phyloP scores from a whole-genome alignment of 257 asterid genomes.

The Solanum corneliomulleri region DNA sequence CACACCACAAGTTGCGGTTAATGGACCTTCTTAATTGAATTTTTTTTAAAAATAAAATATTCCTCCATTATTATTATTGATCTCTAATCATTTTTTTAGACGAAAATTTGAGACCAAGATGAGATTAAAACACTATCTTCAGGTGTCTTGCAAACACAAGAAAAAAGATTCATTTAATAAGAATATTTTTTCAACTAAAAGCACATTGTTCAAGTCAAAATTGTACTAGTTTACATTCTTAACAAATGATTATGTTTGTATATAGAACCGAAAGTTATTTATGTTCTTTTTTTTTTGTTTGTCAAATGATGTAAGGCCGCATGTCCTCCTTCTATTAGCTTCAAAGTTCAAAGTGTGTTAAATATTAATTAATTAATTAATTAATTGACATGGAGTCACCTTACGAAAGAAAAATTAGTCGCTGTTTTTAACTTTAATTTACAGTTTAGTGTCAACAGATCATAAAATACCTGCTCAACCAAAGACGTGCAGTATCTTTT shows the following conservation, averaged over 20 bases:
- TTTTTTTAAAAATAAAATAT: too few species aligned
- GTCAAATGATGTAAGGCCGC: not conserved
- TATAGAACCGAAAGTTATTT: not conserved
- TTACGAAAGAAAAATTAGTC: not conserved
- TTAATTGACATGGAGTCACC: not conserved
- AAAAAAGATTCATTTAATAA: not conserved
- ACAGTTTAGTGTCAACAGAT: not conserved
- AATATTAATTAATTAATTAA: not conserved
- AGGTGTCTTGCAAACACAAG: not conserved
- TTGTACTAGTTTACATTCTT: not conserved
- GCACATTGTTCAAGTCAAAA: not conserved
- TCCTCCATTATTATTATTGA: not conserved
- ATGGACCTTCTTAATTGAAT: not conserved
- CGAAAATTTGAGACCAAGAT: not conserved
- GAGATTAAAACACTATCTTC: not conserved
- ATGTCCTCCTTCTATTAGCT: not conserved
- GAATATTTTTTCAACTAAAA: not conserved
- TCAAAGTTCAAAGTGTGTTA: not conserved
- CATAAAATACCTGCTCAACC: not conserved
- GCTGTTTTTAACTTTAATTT: not conserved
- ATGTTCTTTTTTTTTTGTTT: not conserved
- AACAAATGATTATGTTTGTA: not conserved
- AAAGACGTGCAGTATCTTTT: not conserved
- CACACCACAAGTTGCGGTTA: not conserved
- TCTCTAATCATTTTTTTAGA: not conserved